phyloP scores from a whole-genome alignment of 306 rosid genomes.

The Fragaria ananassa region DNA sequence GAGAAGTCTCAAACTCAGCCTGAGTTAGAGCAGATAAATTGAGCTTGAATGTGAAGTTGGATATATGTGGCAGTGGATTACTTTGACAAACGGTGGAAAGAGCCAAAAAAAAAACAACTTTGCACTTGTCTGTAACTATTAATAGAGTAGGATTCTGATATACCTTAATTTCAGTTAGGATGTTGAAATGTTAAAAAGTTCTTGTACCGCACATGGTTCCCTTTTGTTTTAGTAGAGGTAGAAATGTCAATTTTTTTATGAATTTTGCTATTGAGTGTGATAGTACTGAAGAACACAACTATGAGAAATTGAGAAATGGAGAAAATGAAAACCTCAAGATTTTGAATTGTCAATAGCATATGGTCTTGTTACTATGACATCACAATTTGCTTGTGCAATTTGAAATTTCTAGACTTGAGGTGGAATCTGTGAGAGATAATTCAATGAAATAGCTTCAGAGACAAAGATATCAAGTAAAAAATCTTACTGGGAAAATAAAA shows the following conservation, averaged over 20 bases:
- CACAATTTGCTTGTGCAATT: not conserved
- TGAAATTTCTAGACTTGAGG: not conserved
- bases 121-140: constrained; percentile 15
- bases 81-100: constrained; percentile 10
- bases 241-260: not conserved
- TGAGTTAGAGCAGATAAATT: constrained; percentile 24
- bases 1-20: constrained; percentile 48
- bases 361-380: not conserved
- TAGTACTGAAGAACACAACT: not conserved
- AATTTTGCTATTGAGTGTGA: not conserved
- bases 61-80: not conserved
- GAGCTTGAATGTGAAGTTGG: constrained; percentile 11
- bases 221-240: not conserved
- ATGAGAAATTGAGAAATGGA: not conserved
- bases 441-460: not conserved
- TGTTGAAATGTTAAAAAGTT: not conserved
- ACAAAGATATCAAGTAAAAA: no score
- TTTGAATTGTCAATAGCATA: not conserved
- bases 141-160: not conserved
- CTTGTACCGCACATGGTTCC: not conserved
- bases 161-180: not conserved
- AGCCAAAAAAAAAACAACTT: not conserved
- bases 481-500: not conserved
- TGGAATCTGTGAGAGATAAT: not conserved
- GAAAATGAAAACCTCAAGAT: not conserved